Percentiles rank a stretch among this genome's conserved stretches.
Evolutionary conservation across 2,329 filamentous ascomycete species (phyloP).

Genomic region (Arthrobotrys musiformis): DNA sequence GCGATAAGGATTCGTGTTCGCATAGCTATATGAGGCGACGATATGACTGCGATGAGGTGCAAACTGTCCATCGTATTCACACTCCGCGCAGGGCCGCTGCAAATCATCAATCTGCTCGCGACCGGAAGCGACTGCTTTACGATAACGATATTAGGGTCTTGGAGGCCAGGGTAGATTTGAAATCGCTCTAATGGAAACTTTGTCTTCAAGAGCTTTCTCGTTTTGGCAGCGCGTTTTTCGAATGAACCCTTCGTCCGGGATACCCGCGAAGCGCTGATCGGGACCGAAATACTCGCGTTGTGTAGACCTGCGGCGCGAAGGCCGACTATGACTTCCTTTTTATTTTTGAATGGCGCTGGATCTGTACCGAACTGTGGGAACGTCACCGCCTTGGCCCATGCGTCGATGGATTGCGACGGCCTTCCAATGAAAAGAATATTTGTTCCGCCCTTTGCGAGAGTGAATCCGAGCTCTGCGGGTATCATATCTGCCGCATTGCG

Average conservation of each 20-base stretch:
- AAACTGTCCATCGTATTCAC: background rate
- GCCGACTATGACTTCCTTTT: slow-evolving; percentile 4
- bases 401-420: background rate
- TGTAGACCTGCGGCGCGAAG: slow-evolving; percentile 24
- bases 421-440: slow-evolving; percentile 17
- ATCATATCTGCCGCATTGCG: slow-evolving; percentile 22
- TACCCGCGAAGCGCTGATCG: background rate
- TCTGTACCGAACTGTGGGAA: slow-evolving; percentile 26
- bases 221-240: slow-evolving; percentile 14
- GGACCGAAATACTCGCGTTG: background rate
- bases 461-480: slow-evolving; percentile 24
- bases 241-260: slow-evolving; percentile 18
- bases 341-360: slow-evolving; percentile 13
- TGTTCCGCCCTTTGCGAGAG: slow-evolving; percentile 16
- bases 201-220: slow-evolving; percentile 10
- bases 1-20: background rate
- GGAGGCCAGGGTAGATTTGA: slow-evolving; percentile 10
- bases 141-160: background rate
- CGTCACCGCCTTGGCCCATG: slow-evolving; percentile 14
- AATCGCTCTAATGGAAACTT: slow-evolving; percentile 27
- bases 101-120: slow-evolving; percentile 12
- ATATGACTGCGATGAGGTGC: slow-evolving; percentile 11
- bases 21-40: background rate
- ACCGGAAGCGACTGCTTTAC: slow-evolving; percentile 16
- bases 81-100: background rate